Conservation (phyloP, 192 early-diverging fungal species). For the Linnemannia schmuckeri region DNA sequence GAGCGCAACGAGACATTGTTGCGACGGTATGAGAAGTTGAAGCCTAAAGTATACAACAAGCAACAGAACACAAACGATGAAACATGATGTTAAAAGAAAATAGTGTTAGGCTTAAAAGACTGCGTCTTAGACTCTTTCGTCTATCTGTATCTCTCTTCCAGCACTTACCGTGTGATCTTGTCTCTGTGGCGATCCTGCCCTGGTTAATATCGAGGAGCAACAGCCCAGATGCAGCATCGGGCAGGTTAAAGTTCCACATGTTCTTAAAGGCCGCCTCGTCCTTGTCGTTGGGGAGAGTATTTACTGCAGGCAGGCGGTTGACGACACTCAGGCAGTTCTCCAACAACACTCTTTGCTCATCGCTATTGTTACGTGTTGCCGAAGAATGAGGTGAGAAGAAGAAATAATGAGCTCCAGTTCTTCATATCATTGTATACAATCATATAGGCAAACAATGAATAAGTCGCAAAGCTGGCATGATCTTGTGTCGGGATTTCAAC, state of each 20-base stretch:
- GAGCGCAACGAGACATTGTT: slow-evolving; percentile 56
- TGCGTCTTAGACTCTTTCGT: background rate
- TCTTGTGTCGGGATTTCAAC: background rate
- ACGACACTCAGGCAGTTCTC: slow-evolving; percentile 67
- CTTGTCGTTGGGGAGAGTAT: slow-evolving; percentile 50
- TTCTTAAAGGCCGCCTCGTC: slow-evolving; percentile 72
- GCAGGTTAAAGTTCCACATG: slow-evolving; percentile 76
- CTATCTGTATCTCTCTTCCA: background rate
- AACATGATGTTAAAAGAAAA: background rate
- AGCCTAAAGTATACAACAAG: slow-evolving; percentile 33
- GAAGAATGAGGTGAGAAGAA: no score
- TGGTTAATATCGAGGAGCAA: slow-evolving; percentile 64
- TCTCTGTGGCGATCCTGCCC: slow-evolving; percentile 67
- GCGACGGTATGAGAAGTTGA: slow-evolving; percentile 71
- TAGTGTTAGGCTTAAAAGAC: background rate
- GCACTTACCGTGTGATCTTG: slow-evolving; percentile 63
- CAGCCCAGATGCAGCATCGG: slow-evolving; percentile 68
- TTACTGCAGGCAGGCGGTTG: slow-evolving; percentile 62
- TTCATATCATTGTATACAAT: no score
- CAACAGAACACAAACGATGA: background rate
- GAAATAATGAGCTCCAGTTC: no score
- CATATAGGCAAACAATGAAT: background rate
- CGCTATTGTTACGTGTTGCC: slow-evolving; percentile 35
- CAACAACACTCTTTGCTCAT: slow-evolving; percentile 61
- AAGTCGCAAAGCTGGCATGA: background rate